These are phyloP conservation scores for Earliella scabrosa DNA, from an alignment of 1,284 basidiomycete genomes.

Conservation along the genomic window DNA sequence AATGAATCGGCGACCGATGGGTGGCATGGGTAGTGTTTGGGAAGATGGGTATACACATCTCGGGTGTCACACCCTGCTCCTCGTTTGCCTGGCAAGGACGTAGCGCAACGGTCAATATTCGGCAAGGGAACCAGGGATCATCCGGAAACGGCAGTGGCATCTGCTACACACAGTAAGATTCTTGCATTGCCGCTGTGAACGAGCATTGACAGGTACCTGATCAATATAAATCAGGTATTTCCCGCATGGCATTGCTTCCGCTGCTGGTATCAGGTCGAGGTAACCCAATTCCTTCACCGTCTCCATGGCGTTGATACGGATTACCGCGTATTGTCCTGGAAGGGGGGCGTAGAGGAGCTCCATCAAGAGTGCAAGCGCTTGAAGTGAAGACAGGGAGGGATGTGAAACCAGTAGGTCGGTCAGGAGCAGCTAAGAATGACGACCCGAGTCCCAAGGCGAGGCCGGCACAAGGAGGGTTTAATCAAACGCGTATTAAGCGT, in stretches of 20 bases:
- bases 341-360: no score
- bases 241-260: background rate
- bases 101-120: background rate
- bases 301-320: background rate
- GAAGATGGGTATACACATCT: constrained; percentile 10
- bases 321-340: background rate
- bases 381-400: no score
- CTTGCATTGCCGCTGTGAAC: no score
- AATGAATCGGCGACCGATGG: background rate
- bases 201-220: no score
- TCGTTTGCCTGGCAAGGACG: background rate
- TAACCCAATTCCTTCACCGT: constrained; percentile 2
- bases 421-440: no score
- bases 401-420: no score
- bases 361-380: no score
- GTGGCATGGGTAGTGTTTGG: constrained; percentile 6
- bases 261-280: background rate
- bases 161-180: no score
- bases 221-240: background rate
- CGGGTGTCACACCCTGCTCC: background rate
- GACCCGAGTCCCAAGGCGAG: no score
- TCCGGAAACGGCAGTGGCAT: no score
- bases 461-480: no score
- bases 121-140: constrained; percentile 1
- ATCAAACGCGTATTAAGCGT: no score